Evolutionary conservation across 2,329 filamentous ascomycete species (phyloP), one percentile per base, ranked within the genome.

Genomic region (Colletotrichum sansevieriae): DNA sequence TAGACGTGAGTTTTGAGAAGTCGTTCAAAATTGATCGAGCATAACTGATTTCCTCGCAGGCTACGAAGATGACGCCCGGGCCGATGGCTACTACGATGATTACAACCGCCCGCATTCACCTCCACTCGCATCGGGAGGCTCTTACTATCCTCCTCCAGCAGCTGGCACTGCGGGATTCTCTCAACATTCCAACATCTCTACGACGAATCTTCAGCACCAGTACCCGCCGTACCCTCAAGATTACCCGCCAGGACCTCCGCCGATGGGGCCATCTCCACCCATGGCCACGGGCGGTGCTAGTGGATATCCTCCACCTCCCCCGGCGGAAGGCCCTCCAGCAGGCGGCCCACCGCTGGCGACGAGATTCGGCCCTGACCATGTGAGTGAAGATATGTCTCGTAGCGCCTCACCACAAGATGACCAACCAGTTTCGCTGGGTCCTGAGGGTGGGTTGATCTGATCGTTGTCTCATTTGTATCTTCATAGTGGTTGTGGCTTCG

Each of bases 101-200:
- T 75, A 77, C 60, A 74, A 75, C 44, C 80, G 79, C 11, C 77
- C 80, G 4, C 80, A 81, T 5, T 87, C 85, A 2, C 85, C 84
- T 0, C 82, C 83, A 3, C 83, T 80, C 62, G 84, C 84, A 4
- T 87, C 84, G 2, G 85, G 84, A n/a, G 84, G 84, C 12, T 81
- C 82, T 15, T 85, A 81, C 73, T 85, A 83, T 68, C 82, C 81
- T 3, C 81, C 82, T 3, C 66, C 71, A 11, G 58, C 67, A n/a
- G 61, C 55, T 20, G 59, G 64, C 11, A 52, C 71, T 51, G 73
- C 71, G 10, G 76, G 76, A 18, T 80, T 82, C 71, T 77, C 79
- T 6, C 79, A 79, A 11, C 81, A 81, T 56, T 78, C 78, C 35
- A 79, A 80, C 72, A 71, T 75, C 18, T 76, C 68, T 61, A 79